Base-by-base conservation (phyloP, 164 flowering plant species). In the Cinnamomum micranthum region DNA sequence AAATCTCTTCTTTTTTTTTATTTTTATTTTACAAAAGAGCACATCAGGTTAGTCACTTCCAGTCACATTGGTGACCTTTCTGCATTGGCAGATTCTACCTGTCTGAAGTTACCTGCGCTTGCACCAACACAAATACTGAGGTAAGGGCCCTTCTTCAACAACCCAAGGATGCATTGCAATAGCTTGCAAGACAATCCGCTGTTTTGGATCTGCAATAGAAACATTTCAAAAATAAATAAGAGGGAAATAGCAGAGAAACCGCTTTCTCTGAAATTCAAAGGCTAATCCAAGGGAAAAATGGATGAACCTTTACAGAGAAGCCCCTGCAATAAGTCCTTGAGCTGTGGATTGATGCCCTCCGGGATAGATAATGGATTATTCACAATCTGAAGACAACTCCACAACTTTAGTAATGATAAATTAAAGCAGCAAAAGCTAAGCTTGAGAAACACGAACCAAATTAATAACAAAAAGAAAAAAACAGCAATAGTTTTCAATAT, bases 81-180 rank as follows among this genome's bases (percentile, higher is more conserved):
- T 35, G 51, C 24, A 20, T 47, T 69, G 25, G 25, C 10, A 17
- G 50, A 67, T 50, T 65, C 65, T 28, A 47, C 70, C 52, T 22
- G 27, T 55, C 22, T 19, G 65, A 68, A 68, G 51, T 65, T 74
- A 23, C 58, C 59, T 68, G 55, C 55, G 66, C 79, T 86, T 86
- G 87, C 99, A 95, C 88, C 94, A 85, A 69, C 99, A 95, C 35
- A 80, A 71, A 82, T 86, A 86, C 63, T 79, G 82, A 33, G 93
- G 81, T 1, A 93, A 90, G 4, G 60, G 60, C 9, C 95, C 97
- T 17, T 86, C 87, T 71, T 87, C 91, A 52, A 86, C 73, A 63
- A 93, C 92, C 99, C 99, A 95, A 0, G 82, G 74, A 81, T 95
- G 97, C 41, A 77, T 82, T 19, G 90, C 88, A 66, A 89, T 90